Percentiles rank a stretch among this genome's conserved stretches.
phyloP scores from a whole-genome alignment of 352 stramenopile species.

The Phytopythium delawarense region DNA sequence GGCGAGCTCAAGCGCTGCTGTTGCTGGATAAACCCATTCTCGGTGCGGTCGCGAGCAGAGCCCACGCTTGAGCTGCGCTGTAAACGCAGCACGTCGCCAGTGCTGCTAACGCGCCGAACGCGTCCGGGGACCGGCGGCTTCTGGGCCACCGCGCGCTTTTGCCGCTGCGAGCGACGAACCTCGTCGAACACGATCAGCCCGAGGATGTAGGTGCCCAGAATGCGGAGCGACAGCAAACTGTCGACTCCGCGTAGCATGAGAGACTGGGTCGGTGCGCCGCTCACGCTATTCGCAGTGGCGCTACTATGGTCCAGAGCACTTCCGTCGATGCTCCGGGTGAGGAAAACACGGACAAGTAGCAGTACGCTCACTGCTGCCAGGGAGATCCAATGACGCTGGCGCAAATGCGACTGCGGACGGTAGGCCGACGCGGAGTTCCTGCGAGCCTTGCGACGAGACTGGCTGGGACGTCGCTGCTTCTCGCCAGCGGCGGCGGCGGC shows the following conservation, averaged over 20 bases:
- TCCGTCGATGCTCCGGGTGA: conserved; percentile 24
- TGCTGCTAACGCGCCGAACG: conserved; percentile 1
- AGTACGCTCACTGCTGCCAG: conserved; percentile 25
- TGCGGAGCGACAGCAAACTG: conserved; percentile 43
- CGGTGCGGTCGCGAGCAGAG: neutral
- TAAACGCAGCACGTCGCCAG: neutral
- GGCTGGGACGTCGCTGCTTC: conserved; percentile 2
- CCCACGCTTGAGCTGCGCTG: neutral
- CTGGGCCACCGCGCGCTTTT: conserved; percentile 11
- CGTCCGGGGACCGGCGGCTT: conserved; percentile 3
- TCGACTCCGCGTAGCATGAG: conserved; percentile 36
- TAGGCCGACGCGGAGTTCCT: neutral
- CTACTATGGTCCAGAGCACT: conserved; percentile 6
- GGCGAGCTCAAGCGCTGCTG: conserved; percentile 3
- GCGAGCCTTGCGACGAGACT: conserved; percentile 4
- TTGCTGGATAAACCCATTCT: neutral
- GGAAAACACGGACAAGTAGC: conserved; percentile 34
- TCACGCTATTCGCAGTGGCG: conserved; percentile 4
- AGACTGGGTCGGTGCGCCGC: conserved; percentile 13
- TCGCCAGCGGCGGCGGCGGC: neutral
- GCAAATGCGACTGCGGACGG: conserved; percentile 35
- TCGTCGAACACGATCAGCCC: conserved; percentile 57
- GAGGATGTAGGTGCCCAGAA: conserved; percentile 44
- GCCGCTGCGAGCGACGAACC: conserved; percentile 15
- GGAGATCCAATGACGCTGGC: conserved; percentile 49